Evolutionary conservation across 148 eudicot genomes (phyloP).

Genomic region (Persicaria tinctoria): DNA sequence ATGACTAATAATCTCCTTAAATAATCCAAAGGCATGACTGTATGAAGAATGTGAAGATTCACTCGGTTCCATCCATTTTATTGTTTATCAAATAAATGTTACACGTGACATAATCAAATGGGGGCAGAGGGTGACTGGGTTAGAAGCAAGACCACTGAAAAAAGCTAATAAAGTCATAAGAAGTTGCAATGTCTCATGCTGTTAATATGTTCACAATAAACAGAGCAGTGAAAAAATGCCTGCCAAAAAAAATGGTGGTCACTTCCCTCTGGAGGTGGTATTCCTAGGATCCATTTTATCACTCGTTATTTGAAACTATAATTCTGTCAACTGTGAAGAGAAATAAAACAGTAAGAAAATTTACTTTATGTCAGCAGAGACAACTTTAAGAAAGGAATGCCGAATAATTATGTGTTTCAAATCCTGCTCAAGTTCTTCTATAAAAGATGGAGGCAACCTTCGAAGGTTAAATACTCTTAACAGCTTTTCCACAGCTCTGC

Average conservation of each 20-base stretch:
- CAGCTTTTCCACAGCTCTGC: slow-evolving; percentile 34
- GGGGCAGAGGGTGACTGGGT: slow-evolving; percentile 2
- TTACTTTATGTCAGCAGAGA: slow-evolving; percentile 97
- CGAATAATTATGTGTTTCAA: slow-evolving; percentile 95
- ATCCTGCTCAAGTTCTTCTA: slow-evolving; percentile 94
- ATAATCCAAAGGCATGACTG: background rate
- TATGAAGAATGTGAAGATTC: background rate
- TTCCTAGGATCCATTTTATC: background rate
- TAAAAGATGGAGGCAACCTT: slow-evolving; percentile 68
- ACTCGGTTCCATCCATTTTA: background rate
- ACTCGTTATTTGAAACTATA: background rate
- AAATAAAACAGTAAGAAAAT: slow-evolving; percentile 1
- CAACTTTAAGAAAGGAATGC: slow-evolving; percentile 92
- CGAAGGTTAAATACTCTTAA: slow-evolving; percentile 77
- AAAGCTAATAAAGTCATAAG: background rate
- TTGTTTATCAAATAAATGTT: background rate
- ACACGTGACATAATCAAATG: background rate
- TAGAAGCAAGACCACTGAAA: background rate
- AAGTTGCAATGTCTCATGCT: background rate
- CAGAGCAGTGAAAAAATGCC: background rate
- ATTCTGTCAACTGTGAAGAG: background rate
- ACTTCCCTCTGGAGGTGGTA: background rate
- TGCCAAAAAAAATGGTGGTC: background rate
- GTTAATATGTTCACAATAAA: background rate
- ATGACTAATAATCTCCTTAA: background rate